Evolutionary conservation across 2,329 filamentous ascomycete species (phyloP), one percentile per base, ranked within the genome.

Genomic region (Diaporthe vaccinii): DNA sequence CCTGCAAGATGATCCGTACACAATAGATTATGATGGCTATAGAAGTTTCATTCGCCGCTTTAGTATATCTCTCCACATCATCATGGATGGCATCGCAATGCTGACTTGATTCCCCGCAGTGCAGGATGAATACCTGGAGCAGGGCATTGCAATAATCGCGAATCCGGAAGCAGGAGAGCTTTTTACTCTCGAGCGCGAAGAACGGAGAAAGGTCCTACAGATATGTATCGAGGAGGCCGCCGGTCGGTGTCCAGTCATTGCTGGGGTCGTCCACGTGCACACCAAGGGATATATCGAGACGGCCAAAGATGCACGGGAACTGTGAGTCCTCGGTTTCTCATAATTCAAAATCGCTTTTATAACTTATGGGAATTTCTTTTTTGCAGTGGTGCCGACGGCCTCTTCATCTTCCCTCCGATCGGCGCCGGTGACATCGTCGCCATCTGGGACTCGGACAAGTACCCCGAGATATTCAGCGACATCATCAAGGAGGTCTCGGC

Each of bases 361-460:
- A 1, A 10, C 34, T 34, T 34, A 34, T 34, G 31, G 31, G 31
- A 1, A n/a, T n/a, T 34, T 34, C 1, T 6, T 1, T 7, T 5
- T 4, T 1, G 2, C 41, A 65, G 61, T 49, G 61, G 61, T 4
- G 61, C 61, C 7, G 61, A 65, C 2, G 61, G 61, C 5, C 41
- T 65, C 3, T 65, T 65, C 61, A 65, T 65, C 28, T 65, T 65
- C 10, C 61, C 61, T 1, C 61, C 61, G 1, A 65, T 65, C 28
- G 61, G 41, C 4, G 61, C 61, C 41, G 61, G 61, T 2, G 61
- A 65, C 20, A 65, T 65, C 39, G 61, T 65, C 6, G 61, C 61
- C 17, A 65, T 65, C 61, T 65, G 61, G 61, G 61, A 65, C 20
- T 65, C 61, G 2, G 61, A 65, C 41, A 65, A 65, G 41, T 65